Conservation (phyloP, 2,329 filamentous ascomycete species). For the Didymella lethalis region DNA sequence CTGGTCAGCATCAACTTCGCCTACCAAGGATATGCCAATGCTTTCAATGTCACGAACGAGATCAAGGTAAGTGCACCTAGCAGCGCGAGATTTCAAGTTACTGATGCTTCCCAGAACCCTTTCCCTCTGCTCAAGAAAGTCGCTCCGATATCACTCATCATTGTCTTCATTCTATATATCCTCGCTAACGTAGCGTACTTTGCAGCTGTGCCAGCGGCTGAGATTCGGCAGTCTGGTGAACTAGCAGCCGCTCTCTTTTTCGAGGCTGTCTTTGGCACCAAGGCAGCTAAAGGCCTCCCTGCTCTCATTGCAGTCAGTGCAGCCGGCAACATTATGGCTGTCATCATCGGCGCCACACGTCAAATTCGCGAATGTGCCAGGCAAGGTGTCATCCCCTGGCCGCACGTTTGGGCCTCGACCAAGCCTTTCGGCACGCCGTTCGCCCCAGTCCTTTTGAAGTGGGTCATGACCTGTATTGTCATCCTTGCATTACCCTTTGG, state of each 20-base stretch:
- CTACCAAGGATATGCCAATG: neutral
- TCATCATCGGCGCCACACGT: slow-evolving; percentile 42
- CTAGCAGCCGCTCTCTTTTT: slow-evolving; percentile 68
- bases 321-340: slow-evolving; percentile 25
- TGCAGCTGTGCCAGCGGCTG: neutral
- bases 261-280: slow-evolving; percentile 42
- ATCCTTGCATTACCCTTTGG: slow-evolving; percentile 62
- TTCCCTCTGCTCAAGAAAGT: neutral
- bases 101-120: neutral
- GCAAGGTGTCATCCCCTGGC: slow-evolving; percentile 42
- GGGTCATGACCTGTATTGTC: slow-evolving; percentile 38
- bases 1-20: neutral
- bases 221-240: slow-evolving; percentile 1
- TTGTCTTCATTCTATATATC: neutral
- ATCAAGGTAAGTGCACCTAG: neutral
- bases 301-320: slow-evolving; percentile 12
- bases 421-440: slow-evolving; percentile 69
- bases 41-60: neutral
- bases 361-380: slow-evolving; percentile 42
- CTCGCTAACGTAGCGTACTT: neutral
- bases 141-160: neutral
- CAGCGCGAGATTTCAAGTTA: neutral
- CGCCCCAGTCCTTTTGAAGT: slow-evolving; percentile 60
- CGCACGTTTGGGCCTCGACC: slow-evolving; percentile 67
- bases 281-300: neutral